phyloP scores from a whole-genome alignment of 208 protist genomes.

The Leptomonas seymouri region DNA sequence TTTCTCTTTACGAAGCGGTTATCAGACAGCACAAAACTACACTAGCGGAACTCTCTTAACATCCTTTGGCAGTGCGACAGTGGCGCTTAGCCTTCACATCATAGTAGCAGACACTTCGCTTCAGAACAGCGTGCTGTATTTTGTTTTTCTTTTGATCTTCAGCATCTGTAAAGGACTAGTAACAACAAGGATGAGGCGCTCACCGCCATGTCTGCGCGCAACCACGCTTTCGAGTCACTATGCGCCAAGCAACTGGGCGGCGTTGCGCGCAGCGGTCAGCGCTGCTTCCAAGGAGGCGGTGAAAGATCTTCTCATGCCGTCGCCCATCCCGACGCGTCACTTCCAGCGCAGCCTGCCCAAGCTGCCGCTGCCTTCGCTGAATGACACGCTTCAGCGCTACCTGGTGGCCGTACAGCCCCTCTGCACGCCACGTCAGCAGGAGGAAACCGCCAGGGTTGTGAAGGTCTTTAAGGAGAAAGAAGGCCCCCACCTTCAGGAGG shows the following conservation, averaged over 20 bases:
- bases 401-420: constrained; percentile 56
- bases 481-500: constrained; percentile 62
- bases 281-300: constrained; percentile 16
- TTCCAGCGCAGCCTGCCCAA: constrained; percentile 84
- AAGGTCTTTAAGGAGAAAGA: constrained; percentile 55
- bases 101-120: background rate
- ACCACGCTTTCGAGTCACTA: background rate
- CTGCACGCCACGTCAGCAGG: constrained; percentile 51
- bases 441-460: constrained; percentile 39
- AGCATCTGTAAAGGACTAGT: background rate
- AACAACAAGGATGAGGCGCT: constrained; percentile 6
- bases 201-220: constrained; percentile 12
- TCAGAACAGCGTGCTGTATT: constrained; percentile 1
- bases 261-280: constrained; percentile 21
- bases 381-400: constrained; percentile 55
- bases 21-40: too few relatives aligned
- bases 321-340: constrained; percentile 68
- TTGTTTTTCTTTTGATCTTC: background rate
- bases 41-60: too few relatives aligned
- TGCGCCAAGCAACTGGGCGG: constrained; percentile 38
- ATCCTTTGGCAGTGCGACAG: too few relatives aligned
- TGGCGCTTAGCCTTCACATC: background rate
- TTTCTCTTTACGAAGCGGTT: too few relatives aligned
- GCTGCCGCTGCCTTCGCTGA: constrained; percentile 72
- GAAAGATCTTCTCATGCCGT: constrained; percentile 23